A percentile compares a stretch with the other conserved stretches of the same genome.
phyloP scores from a whole-genome alignment of 1,284 basidiomycete species.

The Pisolithus thermaeus region DNA sequence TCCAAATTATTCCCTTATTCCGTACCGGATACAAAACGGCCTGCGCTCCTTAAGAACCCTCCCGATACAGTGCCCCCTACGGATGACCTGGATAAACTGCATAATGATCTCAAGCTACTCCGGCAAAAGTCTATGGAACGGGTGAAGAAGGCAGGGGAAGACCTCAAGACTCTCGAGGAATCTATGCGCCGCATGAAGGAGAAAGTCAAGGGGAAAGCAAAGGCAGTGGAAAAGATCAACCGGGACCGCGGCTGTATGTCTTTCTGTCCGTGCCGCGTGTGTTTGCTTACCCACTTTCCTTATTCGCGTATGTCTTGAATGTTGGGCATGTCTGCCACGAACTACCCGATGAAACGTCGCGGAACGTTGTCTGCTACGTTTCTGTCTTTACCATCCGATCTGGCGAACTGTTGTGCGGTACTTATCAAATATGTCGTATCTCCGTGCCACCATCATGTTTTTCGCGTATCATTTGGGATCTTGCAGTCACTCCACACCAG shows the following conservation, averaged over 20 bases:
- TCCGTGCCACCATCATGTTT: slow-evolving; percentile 1
- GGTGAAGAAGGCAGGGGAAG: slow-evolving; percentile 62
- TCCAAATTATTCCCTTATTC: slow-evolving; percentile 46
- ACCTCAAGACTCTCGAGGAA: slow-evolving; percentile 62
- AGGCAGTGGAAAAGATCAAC: slow-evolving; percentile 60
- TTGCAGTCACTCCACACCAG: slow-evolving; percentile 20
- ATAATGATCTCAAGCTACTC: slow-evolving; percentile 51
- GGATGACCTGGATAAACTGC: slow-evolving; percentile 65
- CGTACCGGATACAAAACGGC: slow-evolving; percentile 42
- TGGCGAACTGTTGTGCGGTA: slow-evolving; percentile 12
- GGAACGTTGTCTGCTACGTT: slow-evolving; percentile 5
- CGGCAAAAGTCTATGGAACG: slow-evolving; percentile 52
- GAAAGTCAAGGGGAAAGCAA: slow-evolving; percentile 71
- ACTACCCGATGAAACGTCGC: slow-evolving; percentile 7
- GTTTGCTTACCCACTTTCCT: slow-evolving; percentile 8
- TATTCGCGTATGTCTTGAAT: slow-evolving; percentile 13
- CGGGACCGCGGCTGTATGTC: slow-evolving; percentile 68
- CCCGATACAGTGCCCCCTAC: slow-evolving; percentile 62
- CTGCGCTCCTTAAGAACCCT: slow-evolving; percentile 52
- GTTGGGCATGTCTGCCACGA: slow-evolving; percentile 3
- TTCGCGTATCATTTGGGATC: neutral
- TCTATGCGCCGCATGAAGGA: slow-evolving; percentile 67
- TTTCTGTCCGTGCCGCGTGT: slow-evolving; percentile 10
- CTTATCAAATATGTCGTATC: slow-evolving; percentile 1
- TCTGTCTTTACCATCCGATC: neutral